Percentiles rank a stretch among this genome's conserved stretches.
These are phyloP conservation scores for Apiospora arundinis DNA, from an alignment of 2,329 filamentous ascomycete genomes.

Conservation along the genomic window DNA sequence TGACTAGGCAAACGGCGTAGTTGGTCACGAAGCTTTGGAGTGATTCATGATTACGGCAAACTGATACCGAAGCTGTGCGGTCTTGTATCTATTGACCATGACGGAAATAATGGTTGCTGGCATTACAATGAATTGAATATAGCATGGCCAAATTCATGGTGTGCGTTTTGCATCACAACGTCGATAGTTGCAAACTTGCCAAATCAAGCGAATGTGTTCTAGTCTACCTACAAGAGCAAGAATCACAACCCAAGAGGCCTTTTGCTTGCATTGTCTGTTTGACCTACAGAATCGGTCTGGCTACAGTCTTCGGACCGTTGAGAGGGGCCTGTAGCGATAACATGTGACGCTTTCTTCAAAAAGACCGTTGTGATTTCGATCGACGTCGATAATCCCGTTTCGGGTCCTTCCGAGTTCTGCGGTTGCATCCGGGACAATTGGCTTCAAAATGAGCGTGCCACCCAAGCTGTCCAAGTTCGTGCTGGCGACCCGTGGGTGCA, in stretches of 20 bases:
- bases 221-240: not conserved
- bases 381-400: not conserved
- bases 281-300: not conserved
- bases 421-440: not conserved
- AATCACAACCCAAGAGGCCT: not conserved
- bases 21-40: no score
- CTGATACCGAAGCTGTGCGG: no score
- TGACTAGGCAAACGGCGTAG: no score
- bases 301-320: no score
- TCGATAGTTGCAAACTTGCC: not conserved
- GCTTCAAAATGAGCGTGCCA: not conserved
- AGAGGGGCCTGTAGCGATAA: no score
- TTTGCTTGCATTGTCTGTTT: not conserved
- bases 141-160: no score
- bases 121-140: no score
- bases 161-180: no score
- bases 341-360: not conserved
- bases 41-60: no score
- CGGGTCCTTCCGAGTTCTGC: not conserved
- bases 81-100: no score
- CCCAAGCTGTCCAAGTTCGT: not conserved
- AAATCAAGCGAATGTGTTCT: not conserved
- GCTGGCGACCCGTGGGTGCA: not conserved
- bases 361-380: constrained; percentile 2
- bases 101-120: no score